Percentiles rank a stretch among this genome's conserved stretches.
Conservation (phyloP, 2,329 filamentous ascomycete species). For the Ceratocystiopsis sp. region DNA sequence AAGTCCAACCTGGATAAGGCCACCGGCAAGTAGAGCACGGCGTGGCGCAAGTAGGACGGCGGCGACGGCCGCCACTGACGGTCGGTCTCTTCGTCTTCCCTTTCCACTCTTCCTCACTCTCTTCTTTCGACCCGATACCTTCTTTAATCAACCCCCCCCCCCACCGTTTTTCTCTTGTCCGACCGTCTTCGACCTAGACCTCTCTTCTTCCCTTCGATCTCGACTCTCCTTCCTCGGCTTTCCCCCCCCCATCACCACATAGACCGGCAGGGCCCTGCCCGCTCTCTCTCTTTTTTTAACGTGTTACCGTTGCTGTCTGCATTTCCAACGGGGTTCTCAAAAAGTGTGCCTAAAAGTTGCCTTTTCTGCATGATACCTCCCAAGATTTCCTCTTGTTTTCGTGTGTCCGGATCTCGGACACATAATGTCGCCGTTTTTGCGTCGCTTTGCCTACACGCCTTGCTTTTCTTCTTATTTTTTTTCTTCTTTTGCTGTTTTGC, state of each 20-base stretch:
- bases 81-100: neutral
- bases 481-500: neutral
- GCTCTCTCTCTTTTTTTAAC: neutral
- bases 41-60: constrained; percentile 33
- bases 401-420: neutral
- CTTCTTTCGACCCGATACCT: constrained; percentile 12
- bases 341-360: constrained; percentile 31
- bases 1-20: constrained; percentile 41
- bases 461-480: neutral
- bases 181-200: constrained; percentile 13
- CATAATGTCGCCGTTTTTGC: neutral
- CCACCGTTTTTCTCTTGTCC: constrained; percentile 1
- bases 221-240: neutral
- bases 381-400: constrained; percentile 11
- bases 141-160: neutral
- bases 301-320: constrained; percentile 4
- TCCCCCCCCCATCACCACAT: constrained; percentile 16
- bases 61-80: constrained; percentile 3
- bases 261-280: constrained; percentile 20
- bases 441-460: neutral
- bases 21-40: constrained; percentile 14
- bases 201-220: constrained; percentile 20
- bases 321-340: constrained; percentile 21
- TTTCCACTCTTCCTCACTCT: constrained; percentile 8
- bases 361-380: constrained; percentile 30